phyloP scores from a whole-genome alignment of 768 basidiomycete genomes.

The Leccinum rimulosum region DNA sequence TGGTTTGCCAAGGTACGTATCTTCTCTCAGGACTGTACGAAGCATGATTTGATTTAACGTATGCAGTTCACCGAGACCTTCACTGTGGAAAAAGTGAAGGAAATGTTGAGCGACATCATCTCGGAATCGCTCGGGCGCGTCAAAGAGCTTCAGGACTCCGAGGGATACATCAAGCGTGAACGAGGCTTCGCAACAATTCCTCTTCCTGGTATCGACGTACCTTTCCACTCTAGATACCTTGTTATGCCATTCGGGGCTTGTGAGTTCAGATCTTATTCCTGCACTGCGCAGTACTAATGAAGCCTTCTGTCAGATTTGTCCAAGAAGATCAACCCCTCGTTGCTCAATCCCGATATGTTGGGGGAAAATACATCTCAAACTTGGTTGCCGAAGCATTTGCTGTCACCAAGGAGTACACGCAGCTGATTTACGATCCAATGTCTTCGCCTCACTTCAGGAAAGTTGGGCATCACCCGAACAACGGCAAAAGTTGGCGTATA shows the following conservation, averaged over 20 bases:
- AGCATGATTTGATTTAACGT: background rate
- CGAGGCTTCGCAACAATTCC: slow-evolving; percentile 96
- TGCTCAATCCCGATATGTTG: slow-evolving; percentile 93
- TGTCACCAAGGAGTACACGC: slow-evolving; percentile 82
- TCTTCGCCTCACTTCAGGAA: slow-evolving; percentile 91
- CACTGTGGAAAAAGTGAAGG: slow-evolving; percentile 90
- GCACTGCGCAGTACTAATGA: slow-evolving; percentile 1
- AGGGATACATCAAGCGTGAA: slow-evolving; percentile 91
- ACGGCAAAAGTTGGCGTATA: slow-evolving; percentile 92
- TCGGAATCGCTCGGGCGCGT: slow-evolving; percentile 76
- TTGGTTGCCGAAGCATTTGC: slow-evolving; percentile 87
- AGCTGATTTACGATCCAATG: slow-evolving; percentile 95
- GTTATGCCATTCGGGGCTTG: slow-evolving; percentile 97
- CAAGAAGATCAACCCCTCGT: slow-evolving; percentile 92
- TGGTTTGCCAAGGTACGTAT: slow-evolving; percentile 57
- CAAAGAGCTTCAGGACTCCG: slow-evolving; percentile 70
- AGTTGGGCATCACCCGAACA: slow-evolving; percentile 79
- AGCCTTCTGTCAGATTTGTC: slow-evolving; percentile 64
- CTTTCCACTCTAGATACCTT: slow-evolving; percentile 98
- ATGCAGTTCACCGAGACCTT: slow-evolving; percentile 80
- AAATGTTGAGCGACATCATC: slow-evolving; percentile 92
- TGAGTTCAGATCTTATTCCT: slow-evolving; percentile 40
- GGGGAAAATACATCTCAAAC: slow-evolving; percentile 95
- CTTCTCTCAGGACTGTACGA: background rate
- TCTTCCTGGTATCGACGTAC: slow-evolving; percentile 95